phyloP scores from a whole-genome alignment of 345 rosid genomes.

The Gossypioides kirkii region DNA sequence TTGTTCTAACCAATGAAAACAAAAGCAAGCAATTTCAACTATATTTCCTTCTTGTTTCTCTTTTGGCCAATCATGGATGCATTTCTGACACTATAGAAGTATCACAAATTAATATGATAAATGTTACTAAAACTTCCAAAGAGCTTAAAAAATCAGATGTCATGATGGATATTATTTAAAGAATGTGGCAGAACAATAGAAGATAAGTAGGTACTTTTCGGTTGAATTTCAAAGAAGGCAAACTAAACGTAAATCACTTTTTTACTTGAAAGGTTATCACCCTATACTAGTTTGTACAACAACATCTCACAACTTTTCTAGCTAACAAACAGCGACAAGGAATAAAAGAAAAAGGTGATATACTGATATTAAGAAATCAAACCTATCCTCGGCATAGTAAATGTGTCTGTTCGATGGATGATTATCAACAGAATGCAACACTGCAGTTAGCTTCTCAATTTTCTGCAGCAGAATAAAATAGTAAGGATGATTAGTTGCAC shows the following conservation, averaged over 20 bases:
- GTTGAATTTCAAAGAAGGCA: not conserved
- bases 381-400: slow-evolving; percentile 85
- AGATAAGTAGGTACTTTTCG: not conserved
- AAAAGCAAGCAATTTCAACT: slow-evolving; percentile 1
- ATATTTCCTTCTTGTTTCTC: not conserved
- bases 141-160: slow-evolving; percentile 15
- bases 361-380: slow-evolving; percentile 9
- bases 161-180: too few species aligned
- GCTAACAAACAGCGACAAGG: not conserved
- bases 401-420: slow-evolving; percentile 48
- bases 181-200: too few species aligned
- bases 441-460: slow-evolving; percentile 68
- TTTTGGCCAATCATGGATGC: not conserved
- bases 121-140: not conserved
- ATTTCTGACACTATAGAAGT: not conserved
- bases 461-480: slow-evolving; percentile 43
- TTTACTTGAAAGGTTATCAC: not conserved
- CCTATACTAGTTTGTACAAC: too few species aligned
- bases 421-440: slow-evolving; percentile 59
- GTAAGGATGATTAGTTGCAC: not conserved
- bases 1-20: not conserved
- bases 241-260: not conserved
- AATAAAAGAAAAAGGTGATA: not conserved
- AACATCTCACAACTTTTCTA: slow-evolving; percentile 1
- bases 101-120: not conserved